Conservation (phyloP, 2,329 filamentous ascomycete genomes). For the Trichoderma sp. region DNA sequence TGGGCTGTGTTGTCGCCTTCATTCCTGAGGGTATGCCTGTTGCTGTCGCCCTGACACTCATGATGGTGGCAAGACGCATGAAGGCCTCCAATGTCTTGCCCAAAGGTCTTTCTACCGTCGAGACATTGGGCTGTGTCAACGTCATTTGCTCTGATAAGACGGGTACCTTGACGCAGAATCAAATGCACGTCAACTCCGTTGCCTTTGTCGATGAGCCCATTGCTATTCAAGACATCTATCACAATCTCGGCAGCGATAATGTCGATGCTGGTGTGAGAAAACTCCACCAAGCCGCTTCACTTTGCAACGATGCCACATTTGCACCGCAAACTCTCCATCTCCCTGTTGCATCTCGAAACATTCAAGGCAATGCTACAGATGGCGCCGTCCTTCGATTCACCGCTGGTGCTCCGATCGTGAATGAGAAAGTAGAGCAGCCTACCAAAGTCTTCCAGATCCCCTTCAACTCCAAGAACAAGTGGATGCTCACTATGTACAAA, state of each 20-base stretch:
- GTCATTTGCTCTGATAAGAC: slow-evolving; percentile 46
- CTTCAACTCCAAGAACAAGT: slow-evolving; percentile 53
- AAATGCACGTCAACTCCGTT: slow-evolving; percentile 43
- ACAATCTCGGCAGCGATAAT: slow-evolving; percentile 22
- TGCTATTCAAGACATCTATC: slow-evolving; percentile 29
- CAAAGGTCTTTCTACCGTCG: slow-evolving; percentile 42
- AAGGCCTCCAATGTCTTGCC: slow-evolving; percentile 43
- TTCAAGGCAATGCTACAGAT: slow-evolving; percentile 46
- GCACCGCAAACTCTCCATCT: slow-evolving; percentile 38
- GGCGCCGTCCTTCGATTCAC: slow-evolving; percentile 43
- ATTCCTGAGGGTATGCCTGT: slow-evolving; percentile 43
- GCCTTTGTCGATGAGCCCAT: slow-evolving; percentile 37
- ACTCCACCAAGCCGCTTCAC: slow-evolving; percentile 32
- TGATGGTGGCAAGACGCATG: slow-evolving; percentile 44
- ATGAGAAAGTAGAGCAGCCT: slow-evolving; percentile 23
- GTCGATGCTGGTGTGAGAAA: slow-evolving; percentile 22
- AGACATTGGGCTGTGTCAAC: slow-evolving; percentile 44
- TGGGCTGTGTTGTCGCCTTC: slow-evolving; percentile 43
- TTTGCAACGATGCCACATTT: slow-evolving; percentile 45
- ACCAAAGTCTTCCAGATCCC: slow-evolving; percentile 42
- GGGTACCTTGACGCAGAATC: slow-evolving; percentile 43
- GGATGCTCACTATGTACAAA: slow-evolving; percentile 44
- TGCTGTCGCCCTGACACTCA: slow-evolving; percentile 40
- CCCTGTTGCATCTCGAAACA: slow-evolving; percentile 34
- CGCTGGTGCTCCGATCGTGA: slow-evolving; percentile 25